Evolutionary conservation across 129 eudicot species (phyloP).

Genomic region (Artemisia argyi): DNA sequence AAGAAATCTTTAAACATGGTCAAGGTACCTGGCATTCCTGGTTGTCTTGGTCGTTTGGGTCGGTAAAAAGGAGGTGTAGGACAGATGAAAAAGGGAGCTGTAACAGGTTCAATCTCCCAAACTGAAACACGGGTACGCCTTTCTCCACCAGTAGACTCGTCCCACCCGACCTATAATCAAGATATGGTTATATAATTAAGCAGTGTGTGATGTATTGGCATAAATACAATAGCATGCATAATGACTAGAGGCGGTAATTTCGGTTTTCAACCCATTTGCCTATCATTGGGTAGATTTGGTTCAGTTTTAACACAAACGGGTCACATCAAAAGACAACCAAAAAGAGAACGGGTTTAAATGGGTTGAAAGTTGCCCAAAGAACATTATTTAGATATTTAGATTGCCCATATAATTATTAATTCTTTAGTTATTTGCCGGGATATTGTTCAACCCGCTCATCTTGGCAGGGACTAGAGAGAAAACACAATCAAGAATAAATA

Average conservation of each 20-base stretch:
- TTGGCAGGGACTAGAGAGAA: neutral
- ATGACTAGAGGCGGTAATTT: no score
- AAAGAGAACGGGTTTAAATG: neutral
- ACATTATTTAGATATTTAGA: neutral
- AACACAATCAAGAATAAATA: constrained; percentile 16
- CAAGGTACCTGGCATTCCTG: constrained; percentile 78
- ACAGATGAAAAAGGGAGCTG: constrained; percentile 95
- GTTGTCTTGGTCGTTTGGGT: constrained; percentile 81
- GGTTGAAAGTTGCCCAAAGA: neutral
- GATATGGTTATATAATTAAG: neutral
- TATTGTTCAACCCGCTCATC: no score
- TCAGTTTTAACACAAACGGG: neutral
- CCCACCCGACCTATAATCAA: constrained; percentile 88
- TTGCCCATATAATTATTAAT: neutral
- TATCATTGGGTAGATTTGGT: neutral
- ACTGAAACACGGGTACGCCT: constrained; percentile 87
- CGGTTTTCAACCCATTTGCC: neutral
- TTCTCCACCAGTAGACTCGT: constrained; percentile 96
- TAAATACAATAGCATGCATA: no score
- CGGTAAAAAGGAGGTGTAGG: constrained; percentile 90
- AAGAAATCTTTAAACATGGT: constrained; percentile 1
- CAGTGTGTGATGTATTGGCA: no score
- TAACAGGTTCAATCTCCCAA: constrained; percentile 98
- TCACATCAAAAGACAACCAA: neutral
- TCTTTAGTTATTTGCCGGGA: no score